A percentile compares a stretch with the other conserved stretches of the same genome.
Conservation (phyloP, 257 asterid genomes). For the Dorcoceras hygrometricum region DNA sequence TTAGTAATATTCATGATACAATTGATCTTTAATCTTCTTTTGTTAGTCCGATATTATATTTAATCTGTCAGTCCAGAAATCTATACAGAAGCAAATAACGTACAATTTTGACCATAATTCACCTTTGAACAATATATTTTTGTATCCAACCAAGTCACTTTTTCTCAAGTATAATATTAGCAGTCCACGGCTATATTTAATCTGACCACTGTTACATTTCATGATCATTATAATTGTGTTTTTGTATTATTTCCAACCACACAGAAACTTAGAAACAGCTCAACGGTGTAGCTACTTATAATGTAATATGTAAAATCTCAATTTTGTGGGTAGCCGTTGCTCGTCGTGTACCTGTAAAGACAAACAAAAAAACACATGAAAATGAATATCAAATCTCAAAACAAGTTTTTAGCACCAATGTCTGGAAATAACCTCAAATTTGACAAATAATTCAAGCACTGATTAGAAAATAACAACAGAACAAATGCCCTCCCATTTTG, state of each 20-base stretch:
- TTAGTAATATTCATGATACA: too few relatives aligned
- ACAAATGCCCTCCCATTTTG: not conserved
- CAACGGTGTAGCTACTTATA: not conserved
- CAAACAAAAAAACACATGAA: not conserved
- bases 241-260: not conserved
- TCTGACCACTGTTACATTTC: not conserved
- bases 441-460: not conserved
- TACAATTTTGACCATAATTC: not conserved
- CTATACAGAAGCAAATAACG: not conserved
- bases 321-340: not conserved
- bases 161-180: not conserved
- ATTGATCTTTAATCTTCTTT: not conserved
- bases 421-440: not conserved
- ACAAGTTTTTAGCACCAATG: not conserved
- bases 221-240: not conserved
- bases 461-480: not conserved
- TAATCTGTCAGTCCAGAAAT: not conserved
- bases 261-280: not conserved
- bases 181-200: not conserved
- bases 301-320: not conserved
- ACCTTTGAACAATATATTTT: not conserved
- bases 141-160: not conserved
- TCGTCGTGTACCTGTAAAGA: constrained; percentile 1
- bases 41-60: too few relatives aligned
- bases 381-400: not conserved